Evolutionary conservation across 805 yeast species (phyloP).

Genomic region (Candida oleophila): DNA sequence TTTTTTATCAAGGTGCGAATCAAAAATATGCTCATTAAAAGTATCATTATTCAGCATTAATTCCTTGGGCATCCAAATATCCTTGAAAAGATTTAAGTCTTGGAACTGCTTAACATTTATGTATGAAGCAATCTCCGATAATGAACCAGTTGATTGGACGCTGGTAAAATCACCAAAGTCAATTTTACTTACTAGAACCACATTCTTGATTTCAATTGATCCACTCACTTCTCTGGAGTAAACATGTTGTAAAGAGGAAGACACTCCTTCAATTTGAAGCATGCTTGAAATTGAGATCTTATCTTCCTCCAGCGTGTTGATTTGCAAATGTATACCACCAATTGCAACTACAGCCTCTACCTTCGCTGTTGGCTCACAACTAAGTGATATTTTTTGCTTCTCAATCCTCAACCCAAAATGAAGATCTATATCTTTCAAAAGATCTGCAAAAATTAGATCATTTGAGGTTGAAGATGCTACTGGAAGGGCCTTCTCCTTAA

Average conservation of each 20-base stretch:
- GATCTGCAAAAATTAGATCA: conserved; percentile 36
- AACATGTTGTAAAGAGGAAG: conserved; percentile 80
- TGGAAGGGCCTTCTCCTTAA: conserved; percentile 1
- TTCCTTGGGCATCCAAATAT: conserved; percentile 71
- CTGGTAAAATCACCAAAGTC: conserved; percentile 41
- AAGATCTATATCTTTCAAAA: conserved; percentile 58
- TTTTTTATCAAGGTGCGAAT: neutral
- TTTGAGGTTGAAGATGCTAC: conserved; percentile 5
- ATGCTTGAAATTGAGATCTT: conserved; percentile 39
- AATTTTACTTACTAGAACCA: conserved; percentile 49
- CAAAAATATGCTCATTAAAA: neutral
- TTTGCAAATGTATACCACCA: conserved; percentile 60
- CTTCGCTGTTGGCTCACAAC: conserved; percentile 93
- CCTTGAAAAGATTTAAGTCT: conserved; percentile 77
- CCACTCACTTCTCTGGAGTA: conserved; percentile 91
- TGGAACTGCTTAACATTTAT: conserved; percentile 83
- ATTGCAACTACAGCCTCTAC: conserved; percentile 82
- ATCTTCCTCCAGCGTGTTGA: conserved; percentile 46
- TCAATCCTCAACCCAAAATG: conserved; percentile 64
- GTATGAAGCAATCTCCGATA: conserved; percentile 58
- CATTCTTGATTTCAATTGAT: conserved; percentile 46
- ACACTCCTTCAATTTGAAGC: conserved; percentile 51
- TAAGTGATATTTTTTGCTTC: conserved; percentile 70
- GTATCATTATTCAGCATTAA: conserved; percentile 16
- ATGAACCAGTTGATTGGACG: conserved; percentile 48